Evolutionary conservation across 2,329 filamentous ascomycete genomes (phyloP).

Genomic region (Dothidotthia symphoricarpi): DNA sequence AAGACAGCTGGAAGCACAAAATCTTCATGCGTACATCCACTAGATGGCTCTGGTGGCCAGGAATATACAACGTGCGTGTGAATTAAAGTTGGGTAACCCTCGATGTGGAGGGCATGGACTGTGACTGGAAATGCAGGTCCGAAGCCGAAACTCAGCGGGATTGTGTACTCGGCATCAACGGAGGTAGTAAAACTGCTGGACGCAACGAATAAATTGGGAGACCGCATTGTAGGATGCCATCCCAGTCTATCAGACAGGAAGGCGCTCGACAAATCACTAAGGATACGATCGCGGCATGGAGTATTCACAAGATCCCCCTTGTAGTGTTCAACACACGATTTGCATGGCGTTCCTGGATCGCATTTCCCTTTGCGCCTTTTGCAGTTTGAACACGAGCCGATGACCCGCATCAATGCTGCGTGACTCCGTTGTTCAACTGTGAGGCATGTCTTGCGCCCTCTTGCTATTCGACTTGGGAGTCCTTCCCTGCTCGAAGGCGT

Average conservation of each 20-base stretch:
- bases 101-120: constrained; percentile 27
- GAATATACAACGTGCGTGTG: constrained; percentile 41
- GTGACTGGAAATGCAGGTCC: constrained; percentile 27
- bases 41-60: constrained; percentile 32
- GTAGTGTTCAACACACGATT: constrained; percentile 40
- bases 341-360: constrained; percentile 43
- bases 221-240: constrained; percentile 38
- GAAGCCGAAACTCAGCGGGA: constrained; percentile 38
- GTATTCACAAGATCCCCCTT: constrained; percentile 37
- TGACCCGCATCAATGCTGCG: constrained; percentile 39
- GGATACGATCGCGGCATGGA: constrained; percentile 37
- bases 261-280: constrained; percentile 27
- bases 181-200: constrained; percentile 16
- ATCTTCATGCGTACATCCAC: constrained; percentile 20
- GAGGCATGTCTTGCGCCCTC: constrained; percentile 36
- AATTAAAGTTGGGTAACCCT: constrained; percentile 14
- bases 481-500: constrained; percentile 32
- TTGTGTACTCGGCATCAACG: constrained; percentile 22
- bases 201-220: constrained; percentile 26
- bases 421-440: constrained; percentile 35
- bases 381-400: constrained; percentile 39
- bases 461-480: constrained; percentile 22
- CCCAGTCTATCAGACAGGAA: constrained; percentile 36
- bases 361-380: constrained; percentile 40
- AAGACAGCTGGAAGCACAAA: constrained; percentile 39